Percentiles rank a stretch among this genome's conserved stretches.
phyloP scores from a whole-genome alignment of 495 filamentous ascomycete species.

The Trichoderma virens region DNA sequence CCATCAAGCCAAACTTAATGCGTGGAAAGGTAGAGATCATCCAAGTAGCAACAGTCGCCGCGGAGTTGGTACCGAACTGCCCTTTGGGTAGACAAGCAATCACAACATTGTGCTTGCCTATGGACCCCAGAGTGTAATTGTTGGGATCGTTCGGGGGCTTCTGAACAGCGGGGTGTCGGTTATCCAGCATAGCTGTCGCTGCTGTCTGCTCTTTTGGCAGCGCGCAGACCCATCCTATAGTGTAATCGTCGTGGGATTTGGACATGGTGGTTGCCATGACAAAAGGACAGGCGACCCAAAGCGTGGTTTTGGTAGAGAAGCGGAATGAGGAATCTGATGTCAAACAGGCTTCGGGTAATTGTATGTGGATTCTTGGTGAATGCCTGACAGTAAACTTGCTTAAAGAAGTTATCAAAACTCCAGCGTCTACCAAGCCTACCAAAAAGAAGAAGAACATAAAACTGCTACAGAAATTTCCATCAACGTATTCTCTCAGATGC shows the following conservation, averaged over 20 bases:
- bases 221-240: conserved; percentile 1
- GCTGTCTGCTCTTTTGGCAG: not conserved
- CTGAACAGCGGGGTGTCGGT: not conserved
- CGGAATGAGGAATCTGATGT: too few species aligned
- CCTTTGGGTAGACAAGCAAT: conserved; percentile 33
- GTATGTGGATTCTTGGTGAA: too few species aligned
- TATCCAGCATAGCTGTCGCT: not conserved
- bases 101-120: conserved; percentile 32
- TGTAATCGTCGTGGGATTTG: not conserved
- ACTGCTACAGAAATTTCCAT: too few species aligned
- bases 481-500: too few species aligned
- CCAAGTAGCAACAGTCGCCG: conserved; percentile 23
- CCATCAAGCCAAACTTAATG: conserved; percentile 33
- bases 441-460: too few species aligned
- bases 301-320: too few species aligned
- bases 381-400: too few species aligned
- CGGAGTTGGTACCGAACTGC: conserved; percentile 19
- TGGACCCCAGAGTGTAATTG: conserved; percentile 23
- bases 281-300: too few species aligned
- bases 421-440: too few species aligned
- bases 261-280: too few species aligned
- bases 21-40: conserved; percentile 26
- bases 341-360: too few species aligned
- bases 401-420: too few species aligned
- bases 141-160: conserved; percentile 10